Conservation (phyloP, 257 asterid genomes). For the Plantago elongata region DNA sequence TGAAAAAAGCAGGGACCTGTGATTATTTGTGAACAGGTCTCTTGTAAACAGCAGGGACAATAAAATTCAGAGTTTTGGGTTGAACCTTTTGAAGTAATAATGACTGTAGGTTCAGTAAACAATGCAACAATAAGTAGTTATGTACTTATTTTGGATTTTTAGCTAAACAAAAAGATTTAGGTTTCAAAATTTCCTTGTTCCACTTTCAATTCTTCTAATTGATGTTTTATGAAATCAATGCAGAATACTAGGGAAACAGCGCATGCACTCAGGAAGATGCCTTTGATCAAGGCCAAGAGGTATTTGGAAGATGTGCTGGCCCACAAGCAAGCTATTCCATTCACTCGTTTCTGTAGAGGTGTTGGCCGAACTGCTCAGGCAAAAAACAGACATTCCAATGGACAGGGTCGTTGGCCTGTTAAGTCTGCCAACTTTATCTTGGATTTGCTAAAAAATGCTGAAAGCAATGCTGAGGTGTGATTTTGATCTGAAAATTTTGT, state of each 20-base stretch:
- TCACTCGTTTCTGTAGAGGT: slow-evolving; percentile 78
- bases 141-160: too few relatives aligned
- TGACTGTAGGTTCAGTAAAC: slow-evolving; percentile 39
- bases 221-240: neutral
- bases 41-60: slow-evolving; percentile 43
- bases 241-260: slow-evolving; percentile 92
- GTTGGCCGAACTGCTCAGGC: slow-evolving; percentile 93
- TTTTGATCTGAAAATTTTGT: neutral
- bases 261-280: slow-evolving; percentile 70
- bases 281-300: slow-evolving; percentile 75
- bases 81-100: slow-evolving; percentile 38
- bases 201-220: neutral
- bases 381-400: slow-evolving; percentile 84
- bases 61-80: slow-evolving; percentile 40
- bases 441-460: slow-evolving; percentile 78
- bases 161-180: neutral
- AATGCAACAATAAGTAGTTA: slow-evolving; percentile 14
- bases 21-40: slow-evolving; percentile 26
- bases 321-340: slow-evolving; percentile 88
- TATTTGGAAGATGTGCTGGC: slow-evolving; percentile 83
- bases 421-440: slow-evolving; percentile 69
- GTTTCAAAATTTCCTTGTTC: too few relatives aligned
- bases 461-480: slow-evolving; percentile 86
- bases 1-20: slow-evolving; percentile 38
- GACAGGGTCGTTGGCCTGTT: slow-evolving; percentile 93